Evolutionary conservation across 306 rosid species (phyloP), one percentile per base, ranked within the genome.

Genomic region (Hippophae gyantsensis): DNA sequence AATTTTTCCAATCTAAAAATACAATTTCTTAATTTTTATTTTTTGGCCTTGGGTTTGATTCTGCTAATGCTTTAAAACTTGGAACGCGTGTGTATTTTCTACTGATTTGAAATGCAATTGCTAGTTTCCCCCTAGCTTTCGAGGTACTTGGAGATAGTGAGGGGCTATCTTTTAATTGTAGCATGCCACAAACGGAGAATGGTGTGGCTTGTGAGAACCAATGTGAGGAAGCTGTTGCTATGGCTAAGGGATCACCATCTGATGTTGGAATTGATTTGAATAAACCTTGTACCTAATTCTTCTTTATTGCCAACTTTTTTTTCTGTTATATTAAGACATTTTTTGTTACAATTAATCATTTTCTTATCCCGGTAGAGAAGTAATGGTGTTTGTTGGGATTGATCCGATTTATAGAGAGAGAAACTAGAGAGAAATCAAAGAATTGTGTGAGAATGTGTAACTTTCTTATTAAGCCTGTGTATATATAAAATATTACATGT

Each of bases 151-250:
- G 60, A 48, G 58, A 57, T 58, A 18, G 13, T 26, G 80, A 60
- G 73, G 86, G 54, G 66, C 75, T 53, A 71, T 42, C 70, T 58
- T 45, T 62, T 49, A 63, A 46, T 50, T 64, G 78, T 66, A 50
- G 52, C 53, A 48, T 67, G 56, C 76, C 57, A 10, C 74, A 73
- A 54, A 68, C 54, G 10, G 72, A 69, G 62, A 69, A 75, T 54
- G 42, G 12, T 58, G 68, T 10, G 43, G 65, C 50, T 48, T 63
- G 12, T 69, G 76, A 64, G 52, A 75, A 57, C 59, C 71, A 65
- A 42, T 80, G 65, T 3, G 69, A 72, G 63, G 74, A 72, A 62
- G 66, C 71, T 50, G 69, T 46, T 13, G 76, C 64, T 59, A 72
- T 72, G 76, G 54, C 43, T 11, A 72, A 80, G 46, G 70, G 58